These are phyloP conservation scores for Cicer chorassanicum DNA, from an alignment of 306 rosid genomes.

Conservation along the genomic window DNA sequence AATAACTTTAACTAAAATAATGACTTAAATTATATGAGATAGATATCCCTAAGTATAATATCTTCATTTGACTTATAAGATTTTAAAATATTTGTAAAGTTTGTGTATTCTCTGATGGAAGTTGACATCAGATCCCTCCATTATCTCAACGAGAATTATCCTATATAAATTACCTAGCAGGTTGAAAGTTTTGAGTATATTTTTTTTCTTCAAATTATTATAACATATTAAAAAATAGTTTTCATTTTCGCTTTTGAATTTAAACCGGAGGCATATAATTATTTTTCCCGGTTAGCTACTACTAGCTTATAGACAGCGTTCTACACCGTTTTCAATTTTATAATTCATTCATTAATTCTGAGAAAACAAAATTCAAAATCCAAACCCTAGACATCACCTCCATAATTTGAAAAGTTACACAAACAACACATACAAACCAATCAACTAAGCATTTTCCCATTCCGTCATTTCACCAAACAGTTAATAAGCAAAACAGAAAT, in stretches of 20 bases:
- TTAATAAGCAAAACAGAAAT: background rate
- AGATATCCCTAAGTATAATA: no score
- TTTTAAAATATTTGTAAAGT: no score
- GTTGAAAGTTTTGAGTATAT: no score
- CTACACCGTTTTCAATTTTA: background rate
- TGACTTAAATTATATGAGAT: no score
- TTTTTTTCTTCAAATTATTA: no score
- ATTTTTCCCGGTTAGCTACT: slow-evolving; percentile 1
- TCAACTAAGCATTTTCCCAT: slow-evolving; percentile 30
- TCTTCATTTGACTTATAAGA: no score
- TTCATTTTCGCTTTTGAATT: background rate
- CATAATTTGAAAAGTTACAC: background rate
- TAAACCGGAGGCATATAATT: background rate
- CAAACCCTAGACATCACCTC: slow-evolving; percentile 39
- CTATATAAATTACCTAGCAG: no score
- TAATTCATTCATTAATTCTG: background rate
- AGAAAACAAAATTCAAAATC: background rate
- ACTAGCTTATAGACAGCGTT: background rate
- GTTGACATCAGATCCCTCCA: no score
- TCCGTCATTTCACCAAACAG: slow-evolving; percentile 23
- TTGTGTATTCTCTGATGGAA: no score
- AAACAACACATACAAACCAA: background rate
- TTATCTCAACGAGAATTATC: no score
- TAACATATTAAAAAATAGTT: background rate
- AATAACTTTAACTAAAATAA: no score